Conservation (phyloP, 495 filamentous ascomycete genomes). For the Trichoderma asperelloides region DNA sequence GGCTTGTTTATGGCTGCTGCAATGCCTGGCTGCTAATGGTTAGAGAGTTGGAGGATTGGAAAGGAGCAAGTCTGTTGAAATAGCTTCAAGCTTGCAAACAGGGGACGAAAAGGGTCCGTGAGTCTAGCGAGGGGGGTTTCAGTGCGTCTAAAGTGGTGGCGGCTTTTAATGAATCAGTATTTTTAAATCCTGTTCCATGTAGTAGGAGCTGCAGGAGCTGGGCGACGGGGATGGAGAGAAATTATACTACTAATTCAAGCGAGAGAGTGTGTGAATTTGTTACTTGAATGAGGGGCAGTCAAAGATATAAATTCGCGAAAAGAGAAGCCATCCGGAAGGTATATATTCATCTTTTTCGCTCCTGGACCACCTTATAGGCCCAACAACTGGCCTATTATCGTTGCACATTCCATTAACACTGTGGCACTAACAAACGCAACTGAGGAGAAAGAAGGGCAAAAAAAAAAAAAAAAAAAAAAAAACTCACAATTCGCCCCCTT, state of each 20-base stretch:
- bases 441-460: not conserved
- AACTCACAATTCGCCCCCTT: not conserved
- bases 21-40: not conserved
- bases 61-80: constrained; percentile 5
- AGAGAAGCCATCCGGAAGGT: no score
- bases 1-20: not conserved
- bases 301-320: no score
- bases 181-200: not conserved
- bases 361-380: not conserved
- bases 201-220: not conserved
- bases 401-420: not conserved
- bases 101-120: constrained; percentile 1
- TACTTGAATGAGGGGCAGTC: no score
- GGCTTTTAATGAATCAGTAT: not conserved
- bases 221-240: not conserved
- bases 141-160: constrained; percentile 1
- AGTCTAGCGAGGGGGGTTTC: constrained; percentile 5
- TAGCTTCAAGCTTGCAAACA: not conserved
- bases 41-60: not conserved
- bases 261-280: no score
- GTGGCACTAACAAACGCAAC: not conserved
- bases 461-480: no score
- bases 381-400: not conserved
- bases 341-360: not conserved
- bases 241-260: not conserved